A percentile compares a stretch with the other conserved stretches of the same genome.
These are phyloP conservation scores for Chaetomium olivaceum DNA, from an alignment of 2,329 filamentous ascomycete genomes.

Conservation along the genomic window DNA sequence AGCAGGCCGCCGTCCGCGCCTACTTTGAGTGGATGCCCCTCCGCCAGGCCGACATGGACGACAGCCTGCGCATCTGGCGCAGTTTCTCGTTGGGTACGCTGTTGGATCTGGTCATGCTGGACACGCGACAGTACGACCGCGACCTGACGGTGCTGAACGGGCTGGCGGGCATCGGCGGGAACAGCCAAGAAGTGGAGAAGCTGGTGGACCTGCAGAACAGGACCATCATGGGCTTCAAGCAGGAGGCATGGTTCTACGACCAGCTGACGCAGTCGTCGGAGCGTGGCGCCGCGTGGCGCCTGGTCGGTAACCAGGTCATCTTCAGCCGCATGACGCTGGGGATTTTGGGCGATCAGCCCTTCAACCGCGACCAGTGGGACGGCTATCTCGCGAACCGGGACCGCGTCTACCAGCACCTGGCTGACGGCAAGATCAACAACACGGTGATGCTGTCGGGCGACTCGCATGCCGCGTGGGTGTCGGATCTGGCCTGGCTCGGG, in stretches of 20 bases:
- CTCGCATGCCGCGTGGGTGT: constrained; percentile 65
- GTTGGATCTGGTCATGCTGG: constrained; percentile 67
- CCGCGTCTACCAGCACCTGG: constrained; percentile 66
- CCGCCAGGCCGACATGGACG: constrained; percentile 61
- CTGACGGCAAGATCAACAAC: constrained; percentile 68
- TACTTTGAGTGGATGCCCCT: constrained; percentile 69
- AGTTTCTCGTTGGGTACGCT: constrained; percentile 66
- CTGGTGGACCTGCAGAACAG: constrained; percentile 54
- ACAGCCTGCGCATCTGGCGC: constrained; percentile 69
- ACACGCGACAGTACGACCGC: constrained; percentile 69
- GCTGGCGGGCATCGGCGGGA: constrained; percentile 42
- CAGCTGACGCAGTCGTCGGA: constrained; percentile 57
- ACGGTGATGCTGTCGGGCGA: constrained; percentile 74
- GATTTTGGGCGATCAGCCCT: constrained; percentile 36
- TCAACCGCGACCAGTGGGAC: constrained; percentile 45
- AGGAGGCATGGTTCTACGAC: constrained; percentile 75
- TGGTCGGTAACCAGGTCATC: constrained; percentile 71
- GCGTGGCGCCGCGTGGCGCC: constrained; percentile 68
- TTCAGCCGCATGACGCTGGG: constrained; percentile 50
- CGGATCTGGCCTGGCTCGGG: constrained; percentile 60
- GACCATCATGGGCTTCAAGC: constrained; percentile 68
- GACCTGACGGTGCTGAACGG: constrained; percentile 53
- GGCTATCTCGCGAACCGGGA: constrained; percentile 72
- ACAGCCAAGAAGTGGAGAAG: constrained; percentile 63
- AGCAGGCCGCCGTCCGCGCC: constrained; percentile 71